Percentiles rank a stretch among this genome's conserved stretches.
These are phyloP conservation scores for Neonothopanus nambi DNA, from an alignment of 1,284 basidiomycete species.

Conservation along the genomic window DNA sequence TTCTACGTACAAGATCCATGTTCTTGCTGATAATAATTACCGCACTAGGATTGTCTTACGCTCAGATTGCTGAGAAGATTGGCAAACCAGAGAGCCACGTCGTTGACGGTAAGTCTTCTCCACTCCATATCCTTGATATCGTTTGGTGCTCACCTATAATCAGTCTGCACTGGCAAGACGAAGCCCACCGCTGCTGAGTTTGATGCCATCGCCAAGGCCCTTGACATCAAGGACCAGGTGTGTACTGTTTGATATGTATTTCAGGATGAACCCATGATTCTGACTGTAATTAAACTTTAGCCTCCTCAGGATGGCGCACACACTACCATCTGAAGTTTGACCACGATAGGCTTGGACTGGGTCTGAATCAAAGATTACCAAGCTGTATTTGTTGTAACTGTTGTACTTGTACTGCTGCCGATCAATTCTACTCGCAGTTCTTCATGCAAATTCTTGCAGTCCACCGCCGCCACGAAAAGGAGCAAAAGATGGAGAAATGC, in stretches of 20 bases:
- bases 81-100: conserved; percentile 47
- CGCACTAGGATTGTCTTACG: conserved; percentile 45
- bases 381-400: background rate
- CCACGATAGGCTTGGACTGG: too few species aligned
- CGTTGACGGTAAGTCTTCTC: conserved; percentile 43
- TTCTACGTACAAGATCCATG: background rate
- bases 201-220: conserved; percentile 44
- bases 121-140: background rate
- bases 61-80: conserved; percentile 46
- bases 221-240: conserved; percentile 45
- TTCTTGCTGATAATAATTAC: conserved; percentile 1
- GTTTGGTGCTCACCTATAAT: too few species aligned
- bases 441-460: too few species aligned
- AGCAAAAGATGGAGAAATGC: too few species aligned
- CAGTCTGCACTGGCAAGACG: conserved; percentile 53
- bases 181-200: conserved; percentile 55
- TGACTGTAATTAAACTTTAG: conserved; percentile 7
- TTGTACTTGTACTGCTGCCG: background rate
- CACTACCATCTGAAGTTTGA: conserved; percentile 11
- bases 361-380: too few species aligned
- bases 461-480: too few species aligned
- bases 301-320: conserved; percentile 23
- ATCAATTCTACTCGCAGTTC: too few species aligned
- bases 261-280: background rate
- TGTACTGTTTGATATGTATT: conserved; percentile 19